phyloP scores from a whole-genome alignment of 225 moss, liverwort and hornwort genomes.

The Neckera pumila region DNA sequence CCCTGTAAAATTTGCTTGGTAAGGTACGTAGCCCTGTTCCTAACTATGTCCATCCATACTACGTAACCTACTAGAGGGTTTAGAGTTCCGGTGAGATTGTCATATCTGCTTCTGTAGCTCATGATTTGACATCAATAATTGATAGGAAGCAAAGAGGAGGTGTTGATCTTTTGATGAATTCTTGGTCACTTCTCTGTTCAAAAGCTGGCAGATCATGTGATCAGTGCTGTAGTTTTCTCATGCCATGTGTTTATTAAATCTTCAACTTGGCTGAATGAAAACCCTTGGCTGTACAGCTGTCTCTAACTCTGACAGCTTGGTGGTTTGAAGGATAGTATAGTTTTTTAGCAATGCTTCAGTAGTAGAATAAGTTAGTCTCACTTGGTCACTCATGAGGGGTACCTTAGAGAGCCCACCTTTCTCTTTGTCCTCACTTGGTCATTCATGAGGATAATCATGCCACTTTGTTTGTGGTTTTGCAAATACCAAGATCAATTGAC shows the following conservation, averaged over 20 bases:
- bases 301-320: not conserved
- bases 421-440: not conserved
- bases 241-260: not conserved
- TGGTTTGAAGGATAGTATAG: not conserved
- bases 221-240: not conserved
- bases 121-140: not conserved
- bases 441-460: not conserved
- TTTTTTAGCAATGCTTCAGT: not conserved
- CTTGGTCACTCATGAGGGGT: not conserved
- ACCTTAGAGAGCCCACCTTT: no score
- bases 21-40: not conserved
- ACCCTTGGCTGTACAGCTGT: not conserved
- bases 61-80: not conserved
- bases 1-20: not conserved
- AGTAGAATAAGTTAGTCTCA: not conserved
- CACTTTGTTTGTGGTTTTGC: not conserved
- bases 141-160: not conserved
- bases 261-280: not conserved
- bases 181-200: not conserved
- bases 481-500: not conserved
- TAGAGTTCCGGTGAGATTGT: not conserved
- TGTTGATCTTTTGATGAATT: not conserved
- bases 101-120: not conserved
- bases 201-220: slow-evolving; percentile 9
- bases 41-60: not conserved